A percentile compares a stretch with the other conserved stretches of the same genome.
Evolutionary conservation across 108 stramenopile species (phyloP).

Genomic region (Cylindrotheca fusiformis): DNA sequence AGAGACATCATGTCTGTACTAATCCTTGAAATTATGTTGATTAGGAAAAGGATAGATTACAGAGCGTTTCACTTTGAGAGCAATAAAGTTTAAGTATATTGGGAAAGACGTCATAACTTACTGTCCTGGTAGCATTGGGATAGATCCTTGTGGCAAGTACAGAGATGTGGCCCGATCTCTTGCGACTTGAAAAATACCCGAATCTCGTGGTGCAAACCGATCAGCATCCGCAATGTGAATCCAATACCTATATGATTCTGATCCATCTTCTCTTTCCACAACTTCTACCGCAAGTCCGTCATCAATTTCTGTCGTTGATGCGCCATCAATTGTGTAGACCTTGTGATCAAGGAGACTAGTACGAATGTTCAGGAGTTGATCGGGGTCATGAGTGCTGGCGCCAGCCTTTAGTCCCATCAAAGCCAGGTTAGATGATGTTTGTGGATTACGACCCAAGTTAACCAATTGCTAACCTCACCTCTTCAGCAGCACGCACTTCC

Average conservation of each 20-base stretch:
- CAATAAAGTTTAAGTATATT: too few relatives aligned
- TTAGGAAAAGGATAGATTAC: too few relatives aligned
- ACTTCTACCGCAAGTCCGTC: constrained; percentile 72
- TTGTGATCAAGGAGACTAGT: constrained; percentile 59
- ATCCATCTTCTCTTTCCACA: constrained; percentile 24
- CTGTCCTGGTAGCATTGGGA: constrained; percentile 70
- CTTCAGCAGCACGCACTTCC: constrained; percentile 34
- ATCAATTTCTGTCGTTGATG: constrained; percentile 68
- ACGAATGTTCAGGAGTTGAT: constrained; percentile 58
- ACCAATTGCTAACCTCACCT: constrained; percentile 13
- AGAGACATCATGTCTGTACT: constrained; percentile 66
- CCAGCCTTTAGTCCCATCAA: too few relatives aligned
- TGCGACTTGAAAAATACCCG: constrained; percentile 48
- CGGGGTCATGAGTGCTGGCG: constrained; percentile 40
- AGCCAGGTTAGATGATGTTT: too few relatives aligned
- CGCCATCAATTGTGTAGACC: constrained; percentile 75
- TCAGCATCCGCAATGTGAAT: constrained; percentile 88
- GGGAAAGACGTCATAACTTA: constrained; percentile 33
- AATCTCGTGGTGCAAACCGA: constrained; percentile 61
- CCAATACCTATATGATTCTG: constrained; percentile 49
- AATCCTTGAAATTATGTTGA: too few relatives aligned
- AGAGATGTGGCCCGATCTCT: constrained; percentile 57
- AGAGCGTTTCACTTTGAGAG: constrained; percentile 1
- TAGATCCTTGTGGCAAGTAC: constrained; percentile 60
- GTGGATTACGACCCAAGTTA: too few relatives aligned